These are phyloP conservation scores for Mycena haematopus DNA, from an alignment of 768 basidiomycete species.

Conservation along the genomic window DNA sequence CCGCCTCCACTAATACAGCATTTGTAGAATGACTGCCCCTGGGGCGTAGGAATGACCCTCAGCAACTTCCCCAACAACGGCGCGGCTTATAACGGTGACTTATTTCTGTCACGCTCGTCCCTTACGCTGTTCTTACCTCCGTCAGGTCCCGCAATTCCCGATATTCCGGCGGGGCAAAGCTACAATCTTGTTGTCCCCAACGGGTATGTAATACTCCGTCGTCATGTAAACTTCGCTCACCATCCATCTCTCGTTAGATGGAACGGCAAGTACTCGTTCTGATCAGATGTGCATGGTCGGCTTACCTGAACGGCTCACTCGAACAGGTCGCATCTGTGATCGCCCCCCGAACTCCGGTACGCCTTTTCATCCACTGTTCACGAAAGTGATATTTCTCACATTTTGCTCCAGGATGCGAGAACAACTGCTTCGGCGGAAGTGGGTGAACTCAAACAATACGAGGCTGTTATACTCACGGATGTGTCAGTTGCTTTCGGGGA, in stretches of 20 bases:
- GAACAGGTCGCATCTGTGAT: conserved; percentile 17
- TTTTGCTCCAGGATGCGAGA: conserved; percentile 4
- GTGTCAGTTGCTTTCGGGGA: conserved; percentile 15
- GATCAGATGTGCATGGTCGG: too few relatives aligned
- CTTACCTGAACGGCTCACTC: conserved; percentile 1
- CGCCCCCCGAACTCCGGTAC: conserved; percentile 22
- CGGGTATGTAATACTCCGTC: neutral
- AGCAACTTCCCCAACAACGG: conserved; percentile 19
- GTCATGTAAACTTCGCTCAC: neutral
- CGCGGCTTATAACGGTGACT: conserved; percentile 1
- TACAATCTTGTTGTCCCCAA: conserved; percentile 6
- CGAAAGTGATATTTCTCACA: neutral
- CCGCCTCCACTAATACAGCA: neutral
- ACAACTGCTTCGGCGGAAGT: conserved; percentile 25
- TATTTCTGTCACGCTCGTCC: neutral
- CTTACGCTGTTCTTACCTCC: neutral
- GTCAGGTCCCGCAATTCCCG: conserved; percentile 12
- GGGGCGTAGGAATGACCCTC: conserved; percentile 2
- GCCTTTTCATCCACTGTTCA: neutral
- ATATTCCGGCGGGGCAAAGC: conserved; percentile 3
- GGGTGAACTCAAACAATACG: neutral
- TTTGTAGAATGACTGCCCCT: conserved; percentile 18
- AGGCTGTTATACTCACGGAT: neutral
- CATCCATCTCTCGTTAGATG: conserved; percentile 5
- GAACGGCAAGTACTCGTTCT: conserved; percentile 16